Evolutionary conservation across 306 rosid genomes (phyloP), one percentile per base, ranked within the genome.

Genomic region (Casuarina glauca): DNA sequence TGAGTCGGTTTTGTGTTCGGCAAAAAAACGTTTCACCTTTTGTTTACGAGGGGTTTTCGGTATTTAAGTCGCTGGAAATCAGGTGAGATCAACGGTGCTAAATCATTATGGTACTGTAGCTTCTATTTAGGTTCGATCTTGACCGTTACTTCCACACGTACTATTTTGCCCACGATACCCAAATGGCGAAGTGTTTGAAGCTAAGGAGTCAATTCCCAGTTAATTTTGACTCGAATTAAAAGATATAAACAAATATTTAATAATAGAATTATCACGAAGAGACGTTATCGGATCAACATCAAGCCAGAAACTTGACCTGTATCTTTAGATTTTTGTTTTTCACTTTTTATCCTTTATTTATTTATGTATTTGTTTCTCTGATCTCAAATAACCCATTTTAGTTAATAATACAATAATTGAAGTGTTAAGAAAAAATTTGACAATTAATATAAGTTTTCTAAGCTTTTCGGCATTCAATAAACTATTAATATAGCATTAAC

Each of bases 21-120:
- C 84, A 80, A 80, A 60, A 53, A 73, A 76, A 66, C 78, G 78
- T 79, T 76, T 62, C 67, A 83, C 60, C 87, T 50, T 78, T 26
- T 73, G 80, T 75, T 58, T 61, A 53, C 3, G 46, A 57, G 79
- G 78, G 60, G 70, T 70, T 81, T 38, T 12, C 3, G 70, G 54
- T 10, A 53, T 68, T 76, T 2, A 83, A 38, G 57, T 51, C 57
- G 75, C 60, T 79, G 55, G 76, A 16, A 70, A 64, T 83, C 82
- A 39, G 5, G 43, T 12, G 9, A 6, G 1, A 9, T 35, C 72
- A 20, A 72, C 81, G 81, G 79, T 39, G 11, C 0, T 2, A 5
- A 76, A 61, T 77, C 35, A 3, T 38, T 9, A 35, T 45, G 26
- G 26, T 46, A 46, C 4, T 70, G 12, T 16, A 6, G 48, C 75